Base-by-base conservation (phyloP, 2,329 filamentous ascomycete genomes). In the Ophiostoma sp. region DNA sequence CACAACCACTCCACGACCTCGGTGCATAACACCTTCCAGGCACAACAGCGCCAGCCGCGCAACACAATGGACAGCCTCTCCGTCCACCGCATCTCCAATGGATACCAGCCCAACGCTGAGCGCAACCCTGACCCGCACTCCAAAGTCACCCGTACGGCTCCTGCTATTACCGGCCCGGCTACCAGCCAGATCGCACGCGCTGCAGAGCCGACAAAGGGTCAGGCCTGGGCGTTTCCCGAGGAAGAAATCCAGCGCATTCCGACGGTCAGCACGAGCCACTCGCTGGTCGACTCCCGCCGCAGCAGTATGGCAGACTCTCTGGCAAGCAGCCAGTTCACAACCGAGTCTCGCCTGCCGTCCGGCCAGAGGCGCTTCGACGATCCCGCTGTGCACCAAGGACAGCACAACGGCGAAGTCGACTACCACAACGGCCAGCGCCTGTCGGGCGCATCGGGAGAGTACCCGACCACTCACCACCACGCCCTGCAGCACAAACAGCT, bases 151-250 rank as follows among this genome's bases (percentile, higher is more conserved):
- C 84, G 88, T 72, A 88, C 87, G 2, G 91, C 91, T 3, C 91
- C 91, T 5, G 86, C 89, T 8, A 94, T 94, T 73, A 91, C 89
- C 40, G 89, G 90, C 72, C 89, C 81, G 71, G 89, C 82, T 72
- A 87, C 80, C 67, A 85, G 82, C 78, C 86, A 80, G 74, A 91
- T 83, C 79, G 89, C 85, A 74, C 88, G 81, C 73, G 91, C 91
- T 52, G 88, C 89, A 42, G 89, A 92, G 76, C 90, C 91, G 5
- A 93, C 89, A 11, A 92, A 92, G 77, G 91, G 91, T 75, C 90
- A 90, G 76, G 89, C 91, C 4, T 94, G 91, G 90, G 91, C 91
- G 72, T 93, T 93, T 73, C 90, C 91, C 1, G 90, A 92, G 74
- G 87, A 89, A 67, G 85, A 88, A 66, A 86, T 89, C 3, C 82